Evolutionary conservation across 148 eudicot species (phyloP).

Genomic region (Linanthus parryae): DNA sequence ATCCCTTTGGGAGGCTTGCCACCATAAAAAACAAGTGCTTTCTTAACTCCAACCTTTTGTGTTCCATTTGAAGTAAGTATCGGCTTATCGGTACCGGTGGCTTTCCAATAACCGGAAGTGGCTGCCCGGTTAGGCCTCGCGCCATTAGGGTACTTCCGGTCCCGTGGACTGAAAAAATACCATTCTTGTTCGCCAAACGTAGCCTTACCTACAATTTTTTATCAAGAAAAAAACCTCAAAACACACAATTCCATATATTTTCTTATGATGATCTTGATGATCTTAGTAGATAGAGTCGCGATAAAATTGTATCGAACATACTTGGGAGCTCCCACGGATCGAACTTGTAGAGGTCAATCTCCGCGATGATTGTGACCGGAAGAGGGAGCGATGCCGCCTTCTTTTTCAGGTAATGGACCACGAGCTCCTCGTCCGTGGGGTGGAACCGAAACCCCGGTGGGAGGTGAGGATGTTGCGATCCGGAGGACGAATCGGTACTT

Average conservation of each 20-base stretch:
- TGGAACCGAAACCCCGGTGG: conserved; percentile 58
- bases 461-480: conserved; percentile 29
- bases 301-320: too few species aligned
- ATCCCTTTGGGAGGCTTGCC: conserved; percentile 54
- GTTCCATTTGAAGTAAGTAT: conserved; percentile 39
- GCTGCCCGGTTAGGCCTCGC: conserved; percentile 63
- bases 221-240: neutral
- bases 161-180: conserved; percentile 61
- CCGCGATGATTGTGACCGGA: conserved; percentile 46
- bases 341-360: conserved; percentile 45
- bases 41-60: conserved; percentile 50
- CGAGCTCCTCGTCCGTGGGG: conserved; percentile 58
- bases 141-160: conserved; percentile 56
- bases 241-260: neutral
- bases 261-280: too few species aligned
- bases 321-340: conserved; percentile 68
- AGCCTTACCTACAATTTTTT: conserved; percentile 35
- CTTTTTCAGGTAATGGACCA: conserved; percentile 48
- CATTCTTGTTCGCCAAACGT: conserved; percentile 56
- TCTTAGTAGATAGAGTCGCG: too few species aligned
- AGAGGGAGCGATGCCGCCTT: conserved; percentile 31
- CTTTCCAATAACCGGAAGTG: conserved; percentile 65
- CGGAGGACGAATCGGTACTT: conserved; percentile 34
- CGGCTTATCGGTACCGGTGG: conserved; percentile 58
- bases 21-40: conserved; percentile 52